Conservation (phyloP, 1,284 basidiomycete genomes). For the Naganishia sp. region DNA sequence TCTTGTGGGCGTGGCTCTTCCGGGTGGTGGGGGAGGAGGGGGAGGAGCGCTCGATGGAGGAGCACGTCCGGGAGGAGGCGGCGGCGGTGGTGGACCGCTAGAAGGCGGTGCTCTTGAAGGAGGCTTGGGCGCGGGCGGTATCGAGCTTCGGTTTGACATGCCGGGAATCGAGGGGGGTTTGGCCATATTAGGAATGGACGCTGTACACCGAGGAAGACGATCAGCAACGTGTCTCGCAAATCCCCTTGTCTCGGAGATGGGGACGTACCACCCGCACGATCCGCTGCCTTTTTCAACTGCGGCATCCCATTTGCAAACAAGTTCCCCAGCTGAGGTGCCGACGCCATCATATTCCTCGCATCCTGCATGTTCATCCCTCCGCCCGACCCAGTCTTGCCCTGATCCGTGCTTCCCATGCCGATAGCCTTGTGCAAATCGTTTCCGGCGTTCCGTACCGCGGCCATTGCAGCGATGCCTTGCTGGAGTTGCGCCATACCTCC, state of each 20-base stretch:
- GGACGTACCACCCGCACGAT: conserved; percentile 60
- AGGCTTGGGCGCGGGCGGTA: conserved; percentile 28
- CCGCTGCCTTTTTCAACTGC: conserved; percentile 75
- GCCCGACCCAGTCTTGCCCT: conserved; percentile 27
- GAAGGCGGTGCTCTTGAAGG: conserved; percentile 28
- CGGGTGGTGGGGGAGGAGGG: conserved; percentile 47
- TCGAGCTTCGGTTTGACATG: conserved; percentile 5
- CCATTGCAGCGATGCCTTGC: conserved; percentile 21
- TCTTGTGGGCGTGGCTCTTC: conserved; percentile 3
- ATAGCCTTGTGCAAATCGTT: conserved; percentile 19
- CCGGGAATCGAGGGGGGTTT: conserved; percentile 21
- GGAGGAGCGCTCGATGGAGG: conserved; percentile 36
- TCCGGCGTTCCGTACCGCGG: conserved; percentile 2
- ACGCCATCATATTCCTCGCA: conserved; percentile 16
- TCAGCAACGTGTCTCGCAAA: no score
- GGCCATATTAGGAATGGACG: conserved; percentile 22
- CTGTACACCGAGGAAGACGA: no score
- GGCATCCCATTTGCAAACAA: conserved; percentile 90
- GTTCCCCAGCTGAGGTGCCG: conserved; percentile 71
- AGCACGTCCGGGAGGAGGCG: conserved; percentile 13
- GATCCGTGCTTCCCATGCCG: conserved; percentile 13
- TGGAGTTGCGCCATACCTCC: conserved; percentile 27
- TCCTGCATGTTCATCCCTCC: conserved; percentile 11
- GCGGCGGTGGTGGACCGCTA: conserved; percentile 31
- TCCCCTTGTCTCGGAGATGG: background rate